These are phyloP conservation scores for Sporothrix dimorphospora DNA, from an alignment of 2,329 filamentous ascomycete species.

Conservation along the genomic window DNA sequence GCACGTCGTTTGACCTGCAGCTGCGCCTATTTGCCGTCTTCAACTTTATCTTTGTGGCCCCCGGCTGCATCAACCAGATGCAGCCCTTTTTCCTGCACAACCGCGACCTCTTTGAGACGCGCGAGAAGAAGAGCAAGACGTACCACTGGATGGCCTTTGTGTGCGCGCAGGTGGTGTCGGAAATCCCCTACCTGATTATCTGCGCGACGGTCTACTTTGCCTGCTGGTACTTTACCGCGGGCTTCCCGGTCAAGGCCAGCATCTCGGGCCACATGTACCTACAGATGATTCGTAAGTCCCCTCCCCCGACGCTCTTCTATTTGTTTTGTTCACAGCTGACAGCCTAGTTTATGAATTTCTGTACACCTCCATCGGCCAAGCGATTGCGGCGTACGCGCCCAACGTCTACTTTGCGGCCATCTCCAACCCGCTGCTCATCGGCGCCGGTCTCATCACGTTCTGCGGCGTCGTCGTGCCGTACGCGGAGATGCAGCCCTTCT, in stretches of 20 bases:
- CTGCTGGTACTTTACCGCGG: constrained; percentile 39
- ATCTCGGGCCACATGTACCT: constrained; percentile 46
- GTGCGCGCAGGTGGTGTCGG: constrained; percentile 67
- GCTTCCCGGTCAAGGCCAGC: constrained; percentile 56
- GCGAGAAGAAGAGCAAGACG: constrained; percentile 69
- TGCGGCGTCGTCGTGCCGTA: constrained; percentile 77
- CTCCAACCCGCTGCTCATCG: constrained; percentile 59
- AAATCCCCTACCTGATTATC: constrained; percentile 64
- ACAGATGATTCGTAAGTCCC: constrained; percentile 45
- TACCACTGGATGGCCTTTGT: constrained; percentile 73
- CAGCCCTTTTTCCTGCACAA: constrained; percentile 74
- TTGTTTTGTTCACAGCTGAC: no score
- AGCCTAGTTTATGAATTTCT: constrained; percentile 57
- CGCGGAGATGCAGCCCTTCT: constrained; percentile 63
- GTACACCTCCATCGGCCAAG: constrained; percentile 64
- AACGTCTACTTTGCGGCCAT: constrained; percentile 63
- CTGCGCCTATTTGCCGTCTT: constrained; percentile 73
- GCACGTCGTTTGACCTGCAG: constrained; percentile 65
- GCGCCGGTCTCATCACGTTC: constrained; percentile 64
- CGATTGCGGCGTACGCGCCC: constrained; percentile 64
- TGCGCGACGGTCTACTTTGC: constrained; percentile 66
- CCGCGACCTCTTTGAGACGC: constrained; percentile 69
- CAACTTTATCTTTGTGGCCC: constrained; percentile 71
- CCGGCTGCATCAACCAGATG: constrained; percentile 64
- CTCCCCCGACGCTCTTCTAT: neutral